Evolutionary conservation across 116 monocot genomes (phyloP).

Genomic region (Cymodocea nodosa): DNA sequence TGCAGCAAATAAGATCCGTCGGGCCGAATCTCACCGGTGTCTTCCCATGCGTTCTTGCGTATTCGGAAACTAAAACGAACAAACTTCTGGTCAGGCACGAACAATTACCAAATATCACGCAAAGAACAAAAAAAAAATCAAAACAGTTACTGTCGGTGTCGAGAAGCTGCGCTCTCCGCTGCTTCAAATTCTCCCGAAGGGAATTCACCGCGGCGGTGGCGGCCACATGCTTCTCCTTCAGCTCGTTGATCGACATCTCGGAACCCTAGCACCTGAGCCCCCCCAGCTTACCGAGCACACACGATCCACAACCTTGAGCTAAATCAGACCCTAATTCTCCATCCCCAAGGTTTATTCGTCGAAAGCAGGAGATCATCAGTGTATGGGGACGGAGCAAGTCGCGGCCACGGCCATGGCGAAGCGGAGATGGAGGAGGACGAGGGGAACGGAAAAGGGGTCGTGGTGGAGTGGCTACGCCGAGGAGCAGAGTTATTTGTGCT

Average conservation of each 20-base stretch:
- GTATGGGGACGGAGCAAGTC: not conserved
- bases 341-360: too few relatives aligned
- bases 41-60: slow-evolving; percentile 60
- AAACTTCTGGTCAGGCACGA: not conserved
- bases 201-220: slow-evolving; percentile 66
- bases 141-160: slow-evolving; percentile 63
- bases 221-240: slow-evolving; percentile 70
- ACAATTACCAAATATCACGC: not conserved
- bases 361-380: too few relatives aligned
- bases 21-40: slow-evolving; percentile 49
- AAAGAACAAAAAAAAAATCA: not conserved
- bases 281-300: not conserved
- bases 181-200: slow-evolving; percentile 59
- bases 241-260: slow-evolving; percentile 80
- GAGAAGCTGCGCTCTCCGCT: slow-evolving; percentile 54
- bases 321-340: not conserved
- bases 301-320: not conserved
- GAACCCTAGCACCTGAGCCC: not conserved
- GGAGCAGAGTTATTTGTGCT: too few relatives aligned
- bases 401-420: too few relatives aligned
- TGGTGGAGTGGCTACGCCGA: too few relatives aligned
- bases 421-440: not conserved
- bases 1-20: slow-evolving; percentile 96
- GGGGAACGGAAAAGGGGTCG: too few relatives aligned
- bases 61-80: slow-evolving; percentile 44